Percentiles rank a stretch among this genome's conserved stretches.
Evolutionary conservation across 805 yeast genomes (phyloP).

Genomic region (Nakazawaea wyomingensis): DNA sequence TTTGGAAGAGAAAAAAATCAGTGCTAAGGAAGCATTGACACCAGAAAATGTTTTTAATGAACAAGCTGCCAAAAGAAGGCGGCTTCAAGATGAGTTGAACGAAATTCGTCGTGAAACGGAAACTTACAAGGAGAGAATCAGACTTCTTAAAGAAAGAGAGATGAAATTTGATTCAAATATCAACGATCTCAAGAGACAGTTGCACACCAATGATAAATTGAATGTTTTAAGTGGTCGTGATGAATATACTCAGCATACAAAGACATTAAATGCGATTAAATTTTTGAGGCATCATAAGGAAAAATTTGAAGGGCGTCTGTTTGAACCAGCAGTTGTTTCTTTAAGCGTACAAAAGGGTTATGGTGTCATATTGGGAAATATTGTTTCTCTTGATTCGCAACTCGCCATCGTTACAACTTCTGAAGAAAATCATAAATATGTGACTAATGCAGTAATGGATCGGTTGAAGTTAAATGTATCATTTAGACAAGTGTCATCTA

Average conservation of each 20-base stretch:
- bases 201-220: slow-evolving; percentile 47
- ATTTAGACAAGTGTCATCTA: slow-evolving; percentile 40
- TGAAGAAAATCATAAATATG: slow-evolving; percentile 40
- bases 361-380: slow-evolving; percentile 53
- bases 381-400: slow-evolving; percentile 48
- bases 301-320: slow-evolving; percentile 38
- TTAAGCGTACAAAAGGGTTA: slow-evolving; percentile 44
- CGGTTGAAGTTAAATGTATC: slow-evolving; percentile 41
- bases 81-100: slow-evolving; percentile 15
- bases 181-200: slow-evolving; percentile 3
- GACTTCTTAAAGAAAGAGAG: slow-evolving; percentile 5
- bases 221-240: slow-evolving; percentile 34
- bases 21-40: slow-evolving; percentile 8
- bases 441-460: slow-evolving; percentile 39
- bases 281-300: slow-evolving; percentile 34
- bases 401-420: slow-evolving; percentile 60
- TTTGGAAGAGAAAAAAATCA: slow-evolving; percentile 21
- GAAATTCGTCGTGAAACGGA: slow-evolving; percentile 13
- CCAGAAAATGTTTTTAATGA: background rate
- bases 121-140: background rate
- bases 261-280: slow-evolving; percentile 34
- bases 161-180: background rate
- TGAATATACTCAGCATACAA: slow-evolving; percentile 25
- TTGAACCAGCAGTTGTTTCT: slow-evolving; percentile 72
- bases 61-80: slow-evolving; percentile 12